Conservation (phyloP, 2,329 filamentous ascomycete species). For the Hypoxylon sp. region DNA sequence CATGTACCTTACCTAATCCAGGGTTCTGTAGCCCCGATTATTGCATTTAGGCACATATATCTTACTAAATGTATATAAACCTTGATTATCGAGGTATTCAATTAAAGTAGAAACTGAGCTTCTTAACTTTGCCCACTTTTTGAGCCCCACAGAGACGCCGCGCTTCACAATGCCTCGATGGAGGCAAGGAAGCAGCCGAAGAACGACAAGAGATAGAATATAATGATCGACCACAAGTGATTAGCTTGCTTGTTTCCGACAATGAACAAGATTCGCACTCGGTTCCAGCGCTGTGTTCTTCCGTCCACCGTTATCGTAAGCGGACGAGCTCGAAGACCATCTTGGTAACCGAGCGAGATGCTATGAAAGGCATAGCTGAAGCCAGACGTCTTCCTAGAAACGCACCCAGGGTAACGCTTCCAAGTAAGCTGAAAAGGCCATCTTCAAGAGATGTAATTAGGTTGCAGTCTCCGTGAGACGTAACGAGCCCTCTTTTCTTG, state of each 20-base stretch:
- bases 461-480: not conserved
- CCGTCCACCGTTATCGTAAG: not conserved
- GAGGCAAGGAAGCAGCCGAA: not conserved
- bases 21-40: too few species aligned
- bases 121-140: too few species aligned
- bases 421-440: not conserved
- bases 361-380: not conserved
- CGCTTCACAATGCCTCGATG: not conserved
- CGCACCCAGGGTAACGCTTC: not conserved
- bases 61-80: too few species aligned
- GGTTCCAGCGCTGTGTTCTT: not conserved
- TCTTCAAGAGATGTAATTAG: not conserved
- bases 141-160: not conserved
- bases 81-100: too few species aligned
- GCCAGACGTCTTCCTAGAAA: not conserved
- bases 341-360: not conserved
- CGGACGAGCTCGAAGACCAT: not conserved
- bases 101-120: too few species aligned
- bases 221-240: not conserved
- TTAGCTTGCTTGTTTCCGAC: slow-evolving; percentile 4
- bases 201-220: not conserved
- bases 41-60: too few species aligned
- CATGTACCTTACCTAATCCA: too few species aligned
- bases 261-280: not conserved
- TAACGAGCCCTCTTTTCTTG: not conserved